Base-by-base conservation (phyloP, 805 yeast genomes). In the Priceomyces haplophilus region DNA sequence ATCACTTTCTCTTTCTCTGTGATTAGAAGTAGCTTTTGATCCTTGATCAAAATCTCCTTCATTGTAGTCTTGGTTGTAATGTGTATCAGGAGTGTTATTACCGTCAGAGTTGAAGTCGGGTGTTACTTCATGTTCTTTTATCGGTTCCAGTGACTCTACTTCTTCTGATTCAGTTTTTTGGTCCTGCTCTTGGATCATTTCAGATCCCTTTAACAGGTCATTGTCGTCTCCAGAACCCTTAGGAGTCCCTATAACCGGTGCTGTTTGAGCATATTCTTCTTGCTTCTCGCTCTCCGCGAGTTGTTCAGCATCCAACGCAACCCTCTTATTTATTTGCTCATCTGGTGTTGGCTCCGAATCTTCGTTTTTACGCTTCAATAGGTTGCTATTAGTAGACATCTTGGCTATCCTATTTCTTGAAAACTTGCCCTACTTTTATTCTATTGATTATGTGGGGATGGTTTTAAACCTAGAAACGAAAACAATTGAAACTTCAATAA, bases 291-390 rank as follows among this genome's bases (percentile, higher is more conserved):
- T 56, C 38, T 55, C 62, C 21, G 71, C 79, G 34, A 75, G 60
- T 36, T 73, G 76, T 43, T 78, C 87, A 43, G 81, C 77, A 49
- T 83, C 87, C 50, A 83, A 70, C 2, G 90, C 90, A 12, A 83
- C 85, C 40, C 91, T 66, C 54, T 84, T 84, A 40, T 70, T 80
- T 23, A 75, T 69, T 42, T 76, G 79, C 45, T 73, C 79, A 35
- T 76, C 73, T 10, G 67, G 65, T 7, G 58, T 42, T 11, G 59
- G 49, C 38, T 67, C 72, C 31, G 47, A 50, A 44, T 82, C 88
- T 48, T 83, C 89, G 65, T 80, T 83, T 66, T 83, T 84, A 43
- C 90, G 72, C 59, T 84, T 84, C 57, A 80, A 66, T 58, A 75
- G 67, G 43, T 62, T 64, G 43, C 47, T 53, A 27, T 43, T 42